Base-by-base conservation (phyloP, 495 filamentous ascomycete species). In the Cudoniella acicularis region DNA sequence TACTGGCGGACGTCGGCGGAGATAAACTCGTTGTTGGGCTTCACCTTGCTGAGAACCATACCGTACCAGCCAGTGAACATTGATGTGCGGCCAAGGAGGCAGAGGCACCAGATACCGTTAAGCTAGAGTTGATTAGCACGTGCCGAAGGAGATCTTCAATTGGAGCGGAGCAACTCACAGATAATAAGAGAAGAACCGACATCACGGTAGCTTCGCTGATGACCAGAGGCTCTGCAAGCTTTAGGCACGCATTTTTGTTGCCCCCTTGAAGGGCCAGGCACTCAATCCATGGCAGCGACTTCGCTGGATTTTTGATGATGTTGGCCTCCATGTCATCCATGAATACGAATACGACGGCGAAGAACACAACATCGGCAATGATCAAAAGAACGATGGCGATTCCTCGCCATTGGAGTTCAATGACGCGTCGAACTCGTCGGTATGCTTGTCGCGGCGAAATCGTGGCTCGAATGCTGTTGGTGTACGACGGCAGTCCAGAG, bases 331-430 rank as follows among this genome's bases (percentile, higher is more conserved):
- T 82, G 46, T 81, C 82, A 70, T 98, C 89, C 62, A 96, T 79
- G 65, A 88, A 86, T 57, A 98, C 84, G 71, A 97, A 98, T 56
- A 96, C 81, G 18, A 95, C 80, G 9, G 91, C 85, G 68, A 98
- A 93, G 77, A 95, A 92, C 61, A 98, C 83, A 47, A 96, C 89
- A 69, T 97, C 91, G 46, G 82, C 81, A 54, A 97, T 78, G 60
- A 98, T 95, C 64, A 96, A 84, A 27, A 92, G 74, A 20, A 96
- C 91, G 43, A 97, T 85, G 23, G 83, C 81, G 47, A 96, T 90
- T 49, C 91, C 91, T 59, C 95, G 80, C 94, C 94, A 98, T 72
- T 98, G 94, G 2, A 98, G 79, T 67, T 87, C 84, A n/a, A 98
- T 79, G 46, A 98, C 91, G 57, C 91, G 85, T 49, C 83, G 81